Base-by-base conservation (phyloP, 2,329 filamentous ascomycete species). In the Xylariaceae sp. region DNA sequence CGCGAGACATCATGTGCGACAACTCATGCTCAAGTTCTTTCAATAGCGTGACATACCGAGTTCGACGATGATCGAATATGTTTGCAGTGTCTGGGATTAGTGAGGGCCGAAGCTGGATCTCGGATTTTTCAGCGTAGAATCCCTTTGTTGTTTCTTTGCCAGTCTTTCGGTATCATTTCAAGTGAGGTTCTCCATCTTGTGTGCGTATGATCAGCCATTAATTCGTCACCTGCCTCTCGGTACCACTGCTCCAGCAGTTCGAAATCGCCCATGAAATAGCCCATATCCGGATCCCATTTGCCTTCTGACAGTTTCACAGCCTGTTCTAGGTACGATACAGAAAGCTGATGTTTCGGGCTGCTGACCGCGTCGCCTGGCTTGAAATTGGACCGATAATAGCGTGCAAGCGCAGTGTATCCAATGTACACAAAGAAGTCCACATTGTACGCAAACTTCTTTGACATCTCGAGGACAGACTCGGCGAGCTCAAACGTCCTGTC, bases 351-450 rank as follows among this genome's bases (percentile, higher is more conserved):
- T 18, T 52, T 53, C 11, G 44, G 50, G 12, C 50, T 54, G 10
- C 27, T 48, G 32, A 42, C 36, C 1, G 55, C 48, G 22, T 62
- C 59, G 3, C 52, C 43, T 2, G 54, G 15, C 31, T 54, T 44
- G 45, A 56, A 64, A 14, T 58, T 56, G 43, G 56, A 50, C 3
- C 62, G 54, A 48, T 63, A 53, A 42, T 62, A 58, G 39, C 61
- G 57, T 3, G 62, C 57, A 11, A 63, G 54, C 10, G 60, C 57
- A 38, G 57, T 61, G 1, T 60, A 38, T 10, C 59, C 62, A 36
- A 64, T 60, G 27, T 60, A 61, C 42, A 56, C 33, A 44, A 64
- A 64, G 51, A 64, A 62, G 33, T 62, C 59, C 32, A 54, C 53
- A 30, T 64, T 64, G 40, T 63, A 64, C 7, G 50, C 51, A 30